Evolutionary conservation across 2,329 filamentous ascomycete species (phyloP).

Genomic region (Fusarium phyllophilum): DNA sequence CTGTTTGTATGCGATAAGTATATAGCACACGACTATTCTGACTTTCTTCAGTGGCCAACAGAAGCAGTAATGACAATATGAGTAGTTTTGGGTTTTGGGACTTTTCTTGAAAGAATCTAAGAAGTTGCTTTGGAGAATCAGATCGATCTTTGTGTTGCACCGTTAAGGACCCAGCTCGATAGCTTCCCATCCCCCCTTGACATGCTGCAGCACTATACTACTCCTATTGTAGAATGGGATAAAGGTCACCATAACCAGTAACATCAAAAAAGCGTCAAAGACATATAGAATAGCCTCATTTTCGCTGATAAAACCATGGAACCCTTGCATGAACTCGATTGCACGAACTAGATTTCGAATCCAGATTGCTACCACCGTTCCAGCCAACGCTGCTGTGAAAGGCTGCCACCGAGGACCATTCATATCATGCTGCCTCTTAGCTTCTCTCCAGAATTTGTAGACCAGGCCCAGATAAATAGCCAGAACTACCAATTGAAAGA

Average conservation of each 20-base stretch:
- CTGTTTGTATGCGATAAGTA: background rate
- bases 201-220: background rate
- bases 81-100: too few relatives aligned
- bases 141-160: background rate
- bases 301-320: background rate
- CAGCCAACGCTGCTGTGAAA: background rate
- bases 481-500: background rate
- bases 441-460: background rate
- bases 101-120: accelerated
- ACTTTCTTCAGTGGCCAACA: background rate
- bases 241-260: background rate
- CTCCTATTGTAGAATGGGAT: background rate
- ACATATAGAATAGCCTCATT: background rate
- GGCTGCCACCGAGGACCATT: background rate
- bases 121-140: background rate
- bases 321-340: background rate
- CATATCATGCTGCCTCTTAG: background rate
- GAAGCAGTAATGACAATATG: background rate
- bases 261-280: background rate
- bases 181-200: background rate
- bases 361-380: background rate
- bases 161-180: background rate
- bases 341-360: background rate
- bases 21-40: background rate
- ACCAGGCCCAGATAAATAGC: background rate